Evolutionary conservation across 2,329 filamentous ascomycete genomes (phyloP).

Genomic region (Monosporascus sp.): DNA sequence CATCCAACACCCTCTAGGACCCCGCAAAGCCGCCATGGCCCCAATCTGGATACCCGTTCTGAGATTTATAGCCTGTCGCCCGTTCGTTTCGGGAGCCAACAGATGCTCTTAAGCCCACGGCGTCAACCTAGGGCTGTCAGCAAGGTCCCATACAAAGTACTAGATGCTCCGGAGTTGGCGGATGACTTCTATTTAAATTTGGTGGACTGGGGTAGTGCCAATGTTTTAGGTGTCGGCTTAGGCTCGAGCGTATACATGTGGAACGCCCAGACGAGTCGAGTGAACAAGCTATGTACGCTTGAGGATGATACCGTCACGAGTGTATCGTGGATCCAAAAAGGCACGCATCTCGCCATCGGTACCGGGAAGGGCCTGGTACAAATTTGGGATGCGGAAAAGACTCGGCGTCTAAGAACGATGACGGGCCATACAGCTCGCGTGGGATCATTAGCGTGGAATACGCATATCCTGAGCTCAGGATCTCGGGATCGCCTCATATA

Average conservation of each 20-base stretch:
- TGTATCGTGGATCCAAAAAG: conserved; percentile 97
- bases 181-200: conserved; percentile 98
- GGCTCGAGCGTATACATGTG: conserved; percentile 97
- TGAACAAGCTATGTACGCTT: conserved; percentile 89
- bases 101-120: conserved; percentile 84
- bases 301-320: conserved; percentile 93
- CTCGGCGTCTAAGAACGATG: conserved; percentile 86
- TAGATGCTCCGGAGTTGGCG: conserved; percentile 91
- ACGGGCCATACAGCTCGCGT: conserved; percentile 92
- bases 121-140: conserved; percentile 86
- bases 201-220: conserved; percentile 95
- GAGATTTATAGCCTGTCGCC: conserved; percentile 96
- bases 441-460: conserved; percentile 94
- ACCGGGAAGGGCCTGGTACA: conserved; percentile 93
- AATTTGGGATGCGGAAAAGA: conserved; percentile 93
- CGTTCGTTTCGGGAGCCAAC: conserved; percentile 86
- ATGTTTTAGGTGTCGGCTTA: conserved; percentile 87
- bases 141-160: conserved; percentile 95
- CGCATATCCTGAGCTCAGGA: conserved; percentile 92
- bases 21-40: conserved; percentile 79
- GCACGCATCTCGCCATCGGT: conserved; percentile 91
- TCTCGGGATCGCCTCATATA: conserved; percentile 91
- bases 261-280: conserved; percentile 86
- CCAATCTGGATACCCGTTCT: conserved; percentile 82
- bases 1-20: conserved; percentile 86